These are phyloP conservation scores for Mycena venus DNA, from an alignment of 768 basidiomycete species.

Conservation along the genomic window DNA sequence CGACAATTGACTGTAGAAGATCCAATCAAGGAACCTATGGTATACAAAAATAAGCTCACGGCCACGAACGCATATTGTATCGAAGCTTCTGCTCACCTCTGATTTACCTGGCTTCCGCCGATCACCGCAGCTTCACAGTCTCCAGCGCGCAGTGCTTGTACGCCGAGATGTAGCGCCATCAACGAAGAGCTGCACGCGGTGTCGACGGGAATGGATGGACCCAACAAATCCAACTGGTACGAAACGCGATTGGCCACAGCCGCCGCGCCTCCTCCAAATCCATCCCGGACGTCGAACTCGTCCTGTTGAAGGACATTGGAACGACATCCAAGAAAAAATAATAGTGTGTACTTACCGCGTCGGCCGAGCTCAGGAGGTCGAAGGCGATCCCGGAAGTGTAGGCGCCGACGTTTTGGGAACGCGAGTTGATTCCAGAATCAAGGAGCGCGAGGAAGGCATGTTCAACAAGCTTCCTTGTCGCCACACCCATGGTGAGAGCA, in stretches of 20 bases:
- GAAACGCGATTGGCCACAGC: constrained; percentile 58
- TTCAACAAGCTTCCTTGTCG: constrained; percentile 53
- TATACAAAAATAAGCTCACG: background rate
- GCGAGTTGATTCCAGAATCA: constrained; percentile 63
- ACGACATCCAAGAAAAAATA: background rate
- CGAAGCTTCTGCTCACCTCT: constrained; percentile 42
- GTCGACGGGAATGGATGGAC: constrained; percentile 64
- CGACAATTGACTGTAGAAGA: constrained; percentile 51
- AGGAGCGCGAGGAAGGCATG: constrained; percentile 56
- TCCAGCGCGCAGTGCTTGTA: constrained; percentile 56
- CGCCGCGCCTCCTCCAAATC: constrained; percentile 34
- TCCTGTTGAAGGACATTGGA: constrained; percentile 41
- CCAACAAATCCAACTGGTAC: constrained; percentile 55
- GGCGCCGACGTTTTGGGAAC: constrained; percentile 56
- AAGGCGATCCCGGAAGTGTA: constrained; percentile 51
- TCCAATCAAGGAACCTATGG: constrained; percentile 50
- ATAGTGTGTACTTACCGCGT: constrained; percentile 40
- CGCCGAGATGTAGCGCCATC: constrained; percentile 62
- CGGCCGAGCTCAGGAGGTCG: constrained; percentile 34
- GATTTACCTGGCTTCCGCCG: constrained; percentile 57
- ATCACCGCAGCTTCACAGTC: constrained; percentile 65
- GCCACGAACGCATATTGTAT: background rate
- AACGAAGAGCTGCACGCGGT: constrained; percentile 65
- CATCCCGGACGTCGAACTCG: constrained; percentile 41
- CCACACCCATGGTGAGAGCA: constrained; percentile 49